A percentile compares a stretch with the other conserved stretches of the same genome.
phyloP scores from a whole-genome alignment of 2,329 filamentous ascomycete genomes.

The Elsinoe perseae region DNA sequence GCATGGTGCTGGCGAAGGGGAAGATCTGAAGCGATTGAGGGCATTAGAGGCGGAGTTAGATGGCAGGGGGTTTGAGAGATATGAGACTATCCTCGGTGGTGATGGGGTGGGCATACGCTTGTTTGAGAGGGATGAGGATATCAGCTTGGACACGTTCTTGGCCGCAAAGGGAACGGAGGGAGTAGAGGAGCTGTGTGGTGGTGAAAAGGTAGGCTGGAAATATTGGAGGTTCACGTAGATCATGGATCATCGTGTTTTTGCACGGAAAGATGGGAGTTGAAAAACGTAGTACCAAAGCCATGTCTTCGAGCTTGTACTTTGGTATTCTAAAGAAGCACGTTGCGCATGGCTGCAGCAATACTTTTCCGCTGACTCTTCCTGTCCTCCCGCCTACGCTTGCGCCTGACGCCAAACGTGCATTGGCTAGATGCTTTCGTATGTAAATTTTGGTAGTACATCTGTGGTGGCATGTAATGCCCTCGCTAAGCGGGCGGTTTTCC shows the following conservation, averaged over 20 bases:
- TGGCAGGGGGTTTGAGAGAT: slow-evolving; percentile 64
- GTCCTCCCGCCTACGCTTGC: neutral
- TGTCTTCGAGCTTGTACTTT: neutral
- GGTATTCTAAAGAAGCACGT: neutral
- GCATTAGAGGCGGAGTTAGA: slow-evolving; percentile 52
- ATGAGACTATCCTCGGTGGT: slow-evolving; percentile 82
- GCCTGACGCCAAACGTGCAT: neutral
- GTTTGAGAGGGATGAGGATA: slow-evolving; percentile 83
- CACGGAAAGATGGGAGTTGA: neutral
- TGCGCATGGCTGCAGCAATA: neutral
- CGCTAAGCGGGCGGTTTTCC: neutral
- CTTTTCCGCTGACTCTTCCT: neutral
- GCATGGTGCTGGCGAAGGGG: slow-evolving; percentile 8
- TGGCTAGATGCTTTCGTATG: neutral
- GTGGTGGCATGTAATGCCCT: neutral
- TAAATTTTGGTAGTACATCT: neutral
- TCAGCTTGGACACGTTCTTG: slow-evolving; percentile 81
- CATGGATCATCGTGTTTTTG: slow-evolving; percentile 19
- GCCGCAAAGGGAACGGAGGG: slow-evolving; percentile 76
- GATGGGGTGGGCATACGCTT: slow-evolving; percentile 91
- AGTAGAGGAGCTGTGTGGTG: slow-evolving; percentile 71
- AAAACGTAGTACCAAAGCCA: neutral
- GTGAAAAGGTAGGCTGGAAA: slow-evolving; percentile 29
- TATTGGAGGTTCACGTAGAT: slow-evolving; percentile 26
- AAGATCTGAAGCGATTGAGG: slow-evolving; percentile 15